phyloP scores from a whole-genome alignment of 108 stramenopile species.

The Parmales sp. region DNA sequence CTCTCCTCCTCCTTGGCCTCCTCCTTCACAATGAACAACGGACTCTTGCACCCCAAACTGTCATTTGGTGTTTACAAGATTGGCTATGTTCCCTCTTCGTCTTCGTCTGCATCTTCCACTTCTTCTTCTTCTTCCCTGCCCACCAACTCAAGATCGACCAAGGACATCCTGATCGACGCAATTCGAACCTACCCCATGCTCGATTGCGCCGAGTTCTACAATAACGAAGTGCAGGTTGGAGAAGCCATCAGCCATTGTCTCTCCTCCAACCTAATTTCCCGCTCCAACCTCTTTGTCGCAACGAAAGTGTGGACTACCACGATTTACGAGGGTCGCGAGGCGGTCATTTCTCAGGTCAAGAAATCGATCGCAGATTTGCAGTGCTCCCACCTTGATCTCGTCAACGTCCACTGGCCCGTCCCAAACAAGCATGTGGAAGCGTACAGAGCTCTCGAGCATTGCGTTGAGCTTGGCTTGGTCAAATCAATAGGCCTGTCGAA shows the following conservation, averaged over 20 bases:
- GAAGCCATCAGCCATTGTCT: conserved; percentile 44
- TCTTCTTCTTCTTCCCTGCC: conserved; percentile 8
- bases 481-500: conserved; percentile 54
- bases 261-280: conserved; percentile 33
- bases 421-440: conserved; percentile 73
- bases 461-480: conserved; percentile 56
- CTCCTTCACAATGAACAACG: background rate
- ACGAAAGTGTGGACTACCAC: conserved; percentile 88
- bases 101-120: conserved; percentile 42
- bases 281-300: conserved; percentile 70
- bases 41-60: conserved; percentile 37
- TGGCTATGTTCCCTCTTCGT: conserved; percentile 71
- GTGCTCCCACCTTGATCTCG: conserved; percentile 78
- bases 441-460: conserved; percentile 54
- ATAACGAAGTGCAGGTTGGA: conserved; percentile 72
- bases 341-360: conserved; percentile 53
- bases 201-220: conserved; percentile 85
- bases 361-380: conserved; percentile 62
- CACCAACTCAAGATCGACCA: conserved; percentile 13
- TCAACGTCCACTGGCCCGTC: conserved; percentile 87
- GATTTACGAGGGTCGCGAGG: conserved; percentile 63
- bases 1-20: background rate
- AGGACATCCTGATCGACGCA: conserved; percentile 37
- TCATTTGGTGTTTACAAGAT: conserved; percentile 90
- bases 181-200: conserved; percentile 54